phyloP scores from a whole-genome alignment of 331 rosid genomes.

The Erythrophleum ivorense region DNA sequence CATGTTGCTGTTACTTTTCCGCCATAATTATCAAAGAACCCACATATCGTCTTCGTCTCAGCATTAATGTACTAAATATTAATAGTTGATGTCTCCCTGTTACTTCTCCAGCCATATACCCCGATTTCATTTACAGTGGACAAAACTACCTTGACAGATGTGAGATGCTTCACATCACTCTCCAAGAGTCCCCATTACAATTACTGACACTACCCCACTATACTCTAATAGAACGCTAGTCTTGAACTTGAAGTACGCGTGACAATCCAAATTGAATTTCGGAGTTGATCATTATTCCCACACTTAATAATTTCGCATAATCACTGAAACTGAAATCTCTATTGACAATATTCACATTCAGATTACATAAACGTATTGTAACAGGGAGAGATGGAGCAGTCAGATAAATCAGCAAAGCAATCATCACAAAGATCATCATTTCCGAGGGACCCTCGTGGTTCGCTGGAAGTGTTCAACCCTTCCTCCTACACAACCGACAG shows the following conservation, averaged over 20 bases:
- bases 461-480: conserved; percentile 92
- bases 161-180: conserved; percentile 41
- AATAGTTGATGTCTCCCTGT: conserved; percentile 16
- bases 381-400: conserved; percentile 56
- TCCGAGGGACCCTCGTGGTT: conserved; percentile 81
- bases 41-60: conserved; percentile 34
- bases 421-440: conserved; percentile 53
- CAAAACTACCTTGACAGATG: conserved; percentile 42
- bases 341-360: conserved; percentile 1
- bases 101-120: not conserved
- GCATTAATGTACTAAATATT: not conserved
- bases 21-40: conserved; percentile 39
- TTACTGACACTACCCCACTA: conserved; percentile 38
- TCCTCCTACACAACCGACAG: conserved; percentile 48
- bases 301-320: not conserved
- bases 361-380: conserved; percentile 5
- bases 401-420: conserved; percentile 49
- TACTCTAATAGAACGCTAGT: not conserved
- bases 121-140: conserved; percentile 4
- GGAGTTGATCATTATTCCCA: not conserved
- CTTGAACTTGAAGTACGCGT: not conserved
- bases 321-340: not conserved
- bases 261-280: not conserved
- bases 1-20: conserved; percentile 8
- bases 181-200: conserved; percentile 44